phyloP scores from a whole-genome alignment of 2,329 filamentous ascomycete genomes.

The Epichloe sibirici region DNA sequence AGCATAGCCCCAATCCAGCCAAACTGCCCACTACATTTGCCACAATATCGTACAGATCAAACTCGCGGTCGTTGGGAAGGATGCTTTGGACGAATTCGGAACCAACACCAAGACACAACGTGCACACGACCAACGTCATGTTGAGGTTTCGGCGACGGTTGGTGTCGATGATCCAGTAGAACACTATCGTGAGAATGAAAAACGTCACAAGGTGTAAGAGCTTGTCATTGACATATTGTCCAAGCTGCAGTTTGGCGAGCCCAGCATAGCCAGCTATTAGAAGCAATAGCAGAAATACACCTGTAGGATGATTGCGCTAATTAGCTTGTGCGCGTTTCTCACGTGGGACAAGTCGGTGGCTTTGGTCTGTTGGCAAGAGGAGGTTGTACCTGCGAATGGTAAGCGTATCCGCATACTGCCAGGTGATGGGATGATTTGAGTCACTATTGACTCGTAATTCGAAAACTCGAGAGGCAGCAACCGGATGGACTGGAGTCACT shows the following conservation, averaged over 20 bases:
- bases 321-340: background rate
- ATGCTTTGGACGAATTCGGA: slow-evolving; percentile 66
- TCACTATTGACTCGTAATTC: background rate
- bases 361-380: background rate
- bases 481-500: background rate
- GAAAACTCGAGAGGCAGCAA: background rate
- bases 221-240: slow-evolving; percentile 68
- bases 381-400: slow-evolving; percentile 3
- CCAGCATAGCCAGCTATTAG: slow-evolving; percentile 69
- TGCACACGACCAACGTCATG: slow-evolving; percentile 71
- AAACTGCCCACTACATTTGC: slow-evolving; percentile 77
- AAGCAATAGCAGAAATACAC: slow-evolving; percentile 56
- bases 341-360: background rate
- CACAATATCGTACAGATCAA: slow-evolving; percentile 74
- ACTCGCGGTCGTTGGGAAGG: slow-evolving; percentile 58
- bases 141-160: slow-evolving; percentile 75
- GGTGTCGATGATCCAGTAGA: slow-evolving; percentile 97
- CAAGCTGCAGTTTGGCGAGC: slow-evolving; percentile 52
- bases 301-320: slow-evolving; percentile 28
- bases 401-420: slow-evolving; percentile 6
- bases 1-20: slow-evolving; percentile 58
- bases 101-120: slow-evolving; percentile 55
- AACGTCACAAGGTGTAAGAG: slow-evolving; percentile 77
- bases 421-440: background rate
- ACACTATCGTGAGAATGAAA: slow-evolving; percentile 73